These are phyloP conservation scores for Nemophila menziesii DNA, from an alignment of 257 asterid genomes.

Conservation along the genomic window DNA sequence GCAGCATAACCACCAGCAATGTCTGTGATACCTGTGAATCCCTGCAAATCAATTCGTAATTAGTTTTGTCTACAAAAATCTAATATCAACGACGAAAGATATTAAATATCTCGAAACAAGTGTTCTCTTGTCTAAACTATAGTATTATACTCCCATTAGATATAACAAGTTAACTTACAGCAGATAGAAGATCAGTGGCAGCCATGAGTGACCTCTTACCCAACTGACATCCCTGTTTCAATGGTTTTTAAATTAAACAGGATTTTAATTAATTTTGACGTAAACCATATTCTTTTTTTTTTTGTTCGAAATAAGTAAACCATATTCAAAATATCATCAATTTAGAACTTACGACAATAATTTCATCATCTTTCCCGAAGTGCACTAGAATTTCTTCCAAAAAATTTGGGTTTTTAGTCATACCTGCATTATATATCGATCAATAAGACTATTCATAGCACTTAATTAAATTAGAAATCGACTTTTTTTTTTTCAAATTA, in stretches of 20 bases:
- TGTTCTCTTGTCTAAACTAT: background rate
- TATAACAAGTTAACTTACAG: conserved; percentile 24
- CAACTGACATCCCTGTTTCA: conserved; percentile 53
- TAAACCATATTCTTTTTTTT: too few relatives aligned
- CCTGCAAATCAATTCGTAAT: conserved; percentile 23
- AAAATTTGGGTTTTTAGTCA: conserved; percentile 46
- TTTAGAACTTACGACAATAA: conserved; percentile 55
- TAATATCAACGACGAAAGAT: too few relatives aligned
- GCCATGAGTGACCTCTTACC: conserved; percentile 76
- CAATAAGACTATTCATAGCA: too few relatives aligned
- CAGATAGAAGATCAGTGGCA: conserved; percentile 49
- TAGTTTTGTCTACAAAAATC: background rate
- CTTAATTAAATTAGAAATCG: too few relatives aligned
- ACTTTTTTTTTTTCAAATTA: too few relatives aligned
- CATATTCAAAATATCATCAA: background rate
- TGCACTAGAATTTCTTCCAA: conserved; percentile 32
- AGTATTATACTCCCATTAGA: background rate
- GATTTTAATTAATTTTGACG: background rate
- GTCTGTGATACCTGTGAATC: conserved; percentile 62
- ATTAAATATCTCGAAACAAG: background rate
- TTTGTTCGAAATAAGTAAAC: background rate
- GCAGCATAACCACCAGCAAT: conserved; percentile 80
- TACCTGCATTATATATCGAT: too few relatives aligned
- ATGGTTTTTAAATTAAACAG: too few relatives aligned
- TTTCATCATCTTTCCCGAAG: conserved; percentile 57